These are phyloP conservation scores for Salmacisia buchloeana DNA, from an alignment of 1,284 basidiomycete species.

Conservation along the genomic window DNA sequence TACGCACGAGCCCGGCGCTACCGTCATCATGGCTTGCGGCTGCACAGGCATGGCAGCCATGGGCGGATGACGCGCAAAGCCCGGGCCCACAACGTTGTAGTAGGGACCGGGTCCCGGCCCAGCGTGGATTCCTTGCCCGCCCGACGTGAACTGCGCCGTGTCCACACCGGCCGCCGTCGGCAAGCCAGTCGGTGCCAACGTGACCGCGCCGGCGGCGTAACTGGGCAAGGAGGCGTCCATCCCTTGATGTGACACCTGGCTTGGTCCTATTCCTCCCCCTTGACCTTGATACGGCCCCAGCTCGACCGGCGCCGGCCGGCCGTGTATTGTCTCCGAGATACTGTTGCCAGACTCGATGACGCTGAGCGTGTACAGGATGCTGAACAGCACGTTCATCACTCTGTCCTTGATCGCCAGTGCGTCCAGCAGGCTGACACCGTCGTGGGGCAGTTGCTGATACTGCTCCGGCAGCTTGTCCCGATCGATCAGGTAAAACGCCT, in stretches of 20 bases:
- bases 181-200: too few relatives aligned
- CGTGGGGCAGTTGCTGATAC: not conserved
- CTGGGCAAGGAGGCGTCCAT: too few relatives aligned
- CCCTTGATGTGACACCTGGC: not conserved
- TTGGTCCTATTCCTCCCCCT: not conserved
- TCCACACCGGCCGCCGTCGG: too few relatives aligned
- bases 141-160: too few relatives aligned
- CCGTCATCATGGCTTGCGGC: too few relatives aligned
- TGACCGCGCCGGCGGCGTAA: too few relatives aligned
- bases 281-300: not conserved
- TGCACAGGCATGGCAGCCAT: too few relatives aligned
- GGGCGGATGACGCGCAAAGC: too few relatives aligned
- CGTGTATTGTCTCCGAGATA: not conserved
- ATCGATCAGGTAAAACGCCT: constrained; percentile 6
- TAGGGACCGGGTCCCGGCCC: too few relatives aligned
- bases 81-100: too few relatives aligned
- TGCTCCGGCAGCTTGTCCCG: not conserved
- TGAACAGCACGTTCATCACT: not conserved
- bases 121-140: too few relatives aligned
- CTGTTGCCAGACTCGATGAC: not conserved
- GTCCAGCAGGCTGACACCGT: constrained; percentile 9
- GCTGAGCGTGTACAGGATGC: not conserved
- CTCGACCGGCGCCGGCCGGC: not conserved
- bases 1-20: too few relatives aligned
- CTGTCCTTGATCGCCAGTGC: not conserved